phyloP scores from a whole-genome alignment of 1,284 basidiomycete species.

The Heterobasidion parviporum region DNA sequence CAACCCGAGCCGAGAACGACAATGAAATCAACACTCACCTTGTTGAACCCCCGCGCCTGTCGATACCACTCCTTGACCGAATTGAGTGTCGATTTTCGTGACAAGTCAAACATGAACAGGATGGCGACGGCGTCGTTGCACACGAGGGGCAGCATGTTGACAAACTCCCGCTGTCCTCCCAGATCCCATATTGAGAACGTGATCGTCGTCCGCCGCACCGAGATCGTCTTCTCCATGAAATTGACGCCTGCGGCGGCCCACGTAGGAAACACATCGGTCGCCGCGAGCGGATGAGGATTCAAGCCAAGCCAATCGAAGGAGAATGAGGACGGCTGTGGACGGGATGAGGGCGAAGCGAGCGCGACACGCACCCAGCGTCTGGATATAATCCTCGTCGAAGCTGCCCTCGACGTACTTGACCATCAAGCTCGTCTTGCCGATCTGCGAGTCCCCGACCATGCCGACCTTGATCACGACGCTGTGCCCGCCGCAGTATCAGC shows the following conservation, averaged over 20 bases:
- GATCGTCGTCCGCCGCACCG: slow-evolving; percentile 94
- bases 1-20: too few relatives aligned
- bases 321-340: too few relatives aligned
- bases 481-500: slow-evolving; percentile 1
- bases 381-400: slow-evolving; percentile 98
- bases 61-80: slow-evolving; percentile 99
- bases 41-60: slow-evolving; percentile 97
- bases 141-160: slow-evolving; percentile 97
- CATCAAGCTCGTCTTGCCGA: slow-evolving; percentile 97
- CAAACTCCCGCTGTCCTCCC: slow-evolving; percentile 95
- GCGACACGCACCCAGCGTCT: slow-evolving; percentile 76
- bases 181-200: slow-evolving; percentile 99
- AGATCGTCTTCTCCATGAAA: slow-evolving; percentile 99
- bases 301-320: too few relatives aligned
- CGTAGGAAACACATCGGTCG: neutral
- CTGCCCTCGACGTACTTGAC: slow-evolving; percentile 97
- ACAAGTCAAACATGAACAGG: slow-evolving; percentile 99
- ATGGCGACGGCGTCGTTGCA: slow-evolving; percentile 99
- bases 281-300: too few relatives aligned
- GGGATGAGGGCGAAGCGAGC: neutral
- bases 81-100: slow-evolving; percentile 93
- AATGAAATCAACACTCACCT: slow-evolving; percentile 44
- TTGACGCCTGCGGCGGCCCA: slow-evolving; percentile 68
- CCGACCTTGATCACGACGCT: slow-evolving; percentile 97
- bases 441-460: slow-evolving; percentile 98